Evolutionary conservation across 2,329 filamentous ascomycete species (phyloP).

Genomic region (Chaetomium globosum): DNA sequence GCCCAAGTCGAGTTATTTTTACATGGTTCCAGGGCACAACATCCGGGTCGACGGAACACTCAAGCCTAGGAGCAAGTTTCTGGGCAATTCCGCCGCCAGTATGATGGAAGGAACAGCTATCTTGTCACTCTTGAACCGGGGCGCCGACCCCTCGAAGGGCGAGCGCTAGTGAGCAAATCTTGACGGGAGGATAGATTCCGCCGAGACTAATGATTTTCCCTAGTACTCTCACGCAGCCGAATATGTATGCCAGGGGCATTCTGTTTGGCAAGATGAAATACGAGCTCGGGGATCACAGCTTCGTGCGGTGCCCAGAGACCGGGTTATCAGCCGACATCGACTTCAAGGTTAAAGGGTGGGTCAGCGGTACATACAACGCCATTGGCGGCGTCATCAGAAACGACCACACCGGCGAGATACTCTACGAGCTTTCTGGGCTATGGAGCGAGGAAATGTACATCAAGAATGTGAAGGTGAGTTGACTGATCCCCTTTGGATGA

Average conservation of each 20-base stretch:
- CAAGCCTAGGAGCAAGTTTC: slow-evolving; percentile 90
- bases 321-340: slow-evolving; percentile 88
- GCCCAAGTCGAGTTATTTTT: slow-evolving; percentile 98
- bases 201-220: slow-evolving; percentile 1
- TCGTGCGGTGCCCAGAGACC: slow-evolving; percentile 86
- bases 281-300: slow-evolving; percentile 94
- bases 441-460: slow-evolving; percentile 97
- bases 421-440: slow-evolving; percentile 89
- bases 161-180: slow-evolving; percentile 76
- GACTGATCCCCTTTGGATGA: background rate
- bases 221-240: slow-evolving; percentile 91
- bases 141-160: slow-evolving; percentile 63
- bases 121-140: slow-evolving; percentile 77
- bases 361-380: slow-evolving; percentile 92
- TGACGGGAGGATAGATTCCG: background rate
- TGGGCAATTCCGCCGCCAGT: slow-evolving; percentile 96
- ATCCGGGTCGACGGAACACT: slow-evolving; percentile 95
- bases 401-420: slow-evolving; percentile 77
- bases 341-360: slow-evolving; percentile 98
- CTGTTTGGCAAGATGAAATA: slow-evolving; percentile 99
- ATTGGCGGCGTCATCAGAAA: slow-evolving; percentile 91
- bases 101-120: slow-evolving; percentile 97
- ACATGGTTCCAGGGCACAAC: slow-evolving; percentile 90
- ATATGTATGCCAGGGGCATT: slow-evolving; percentile 98
- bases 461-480: slow-evolving; percentile 73